Evolutionary conservation across 768 basidiomycete genomes (phyloP).

Genomic region (Cantharellus cinnabarinus): DNA sequence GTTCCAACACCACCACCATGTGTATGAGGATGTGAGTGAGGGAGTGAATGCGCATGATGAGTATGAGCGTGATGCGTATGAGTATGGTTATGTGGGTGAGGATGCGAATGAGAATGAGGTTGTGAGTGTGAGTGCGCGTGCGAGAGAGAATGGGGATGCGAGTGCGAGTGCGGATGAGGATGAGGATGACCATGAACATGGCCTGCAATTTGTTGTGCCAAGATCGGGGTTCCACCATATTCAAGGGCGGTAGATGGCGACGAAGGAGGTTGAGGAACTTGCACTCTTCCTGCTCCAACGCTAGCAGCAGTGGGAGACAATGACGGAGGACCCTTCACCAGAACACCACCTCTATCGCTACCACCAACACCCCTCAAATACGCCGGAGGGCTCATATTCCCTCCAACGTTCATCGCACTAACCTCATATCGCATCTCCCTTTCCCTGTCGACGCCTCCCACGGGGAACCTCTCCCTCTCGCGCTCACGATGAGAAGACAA

Average conservation of each 20-base stretch:
- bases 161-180: background rate
- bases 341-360: background rate
- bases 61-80: background rate
- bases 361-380: background rate
- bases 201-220: background rate
- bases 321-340: background rate
- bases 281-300: background rate
- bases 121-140: background rate
- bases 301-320: background rate
- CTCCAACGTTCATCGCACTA: background rate
- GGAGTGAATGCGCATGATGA: background rate
- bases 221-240: background rate
- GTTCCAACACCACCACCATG: too few relatives aligned
- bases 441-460: background rate
- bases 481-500: background rate
- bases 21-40: background rate
- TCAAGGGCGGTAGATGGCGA: background rate
- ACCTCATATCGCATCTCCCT: background rate
- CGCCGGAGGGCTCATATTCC: background rate
- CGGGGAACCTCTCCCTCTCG: background rate
- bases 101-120: background rate
- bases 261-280: background rate
- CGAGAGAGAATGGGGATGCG: too few relatives aligned
- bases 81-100: background rate
- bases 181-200: background rate